Conservation (phyloP, 164 flowering plant genomes). For the Vitis rotundifolia region DNA sequence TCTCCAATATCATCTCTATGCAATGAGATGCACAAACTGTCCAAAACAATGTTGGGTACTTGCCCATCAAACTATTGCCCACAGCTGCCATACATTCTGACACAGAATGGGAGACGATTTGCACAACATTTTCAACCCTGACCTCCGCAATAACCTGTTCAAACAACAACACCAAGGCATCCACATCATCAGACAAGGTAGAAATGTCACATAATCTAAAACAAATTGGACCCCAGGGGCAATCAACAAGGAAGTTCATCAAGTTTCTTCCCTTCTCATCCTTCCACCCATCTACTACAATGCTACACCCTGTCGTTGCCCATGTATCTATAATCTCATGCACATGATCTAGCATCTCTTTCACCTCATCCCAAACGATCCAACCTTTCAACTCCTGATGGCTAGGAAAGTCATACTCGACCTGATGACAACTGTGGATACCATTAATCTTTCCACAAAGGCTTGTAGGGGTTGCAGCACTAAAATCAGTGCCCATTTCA, state of each 20-base stretch:
- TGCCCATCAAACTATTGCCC: conserved; percentile 40
- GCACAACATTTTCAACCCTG: conserved; percentile 61
- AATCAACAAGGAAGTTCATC: conserved; percentile 50
- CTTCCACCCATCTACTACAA: conserved; percentile 66
- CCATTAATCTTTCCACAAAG: conserved; percentile 43
- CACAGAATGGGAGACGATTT: conserved; percentile 43
- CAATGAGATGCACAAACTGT: conserved; percentile 55
- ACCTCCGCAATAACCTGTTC: conserved; percentile 52
- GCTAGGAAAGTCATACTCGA: conserved; percentile 31
- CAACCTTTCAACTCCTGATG: conserved; percentile 46
- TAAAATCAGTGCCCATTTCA: conserved; percentile 49
- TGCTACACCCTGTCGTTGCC: conserved; percentile 73
- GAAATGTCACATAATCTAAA: conserved; percentile 54
- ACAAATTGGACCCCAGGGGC: conserved; percentile 56
- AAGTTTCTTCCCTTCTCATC: conserved; percentile 43
- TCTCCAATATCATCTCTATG: conserved; percentile 57
- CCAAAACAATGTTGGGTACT: conserved; percentile 47
- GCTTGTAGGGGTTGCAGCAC: conserved; percentile 34
- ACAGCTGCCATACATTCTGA: conserved; percentile 37
- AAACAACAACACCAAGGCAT: conserved; percentile 35
- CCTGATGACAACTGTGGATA: conserved; percentile 16
- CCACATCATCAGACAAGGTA: conserved; percentile 20
- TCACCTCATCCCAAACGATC: conserved; percentile 44
- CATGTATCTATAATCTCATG: conserved; percentile 48
- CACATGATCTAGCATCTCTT: conserved; percentile 41